Evolutionary conservation across 148 eudicot species (phyloP).

Genomic region (Rhododendron ovatum): DNA sequence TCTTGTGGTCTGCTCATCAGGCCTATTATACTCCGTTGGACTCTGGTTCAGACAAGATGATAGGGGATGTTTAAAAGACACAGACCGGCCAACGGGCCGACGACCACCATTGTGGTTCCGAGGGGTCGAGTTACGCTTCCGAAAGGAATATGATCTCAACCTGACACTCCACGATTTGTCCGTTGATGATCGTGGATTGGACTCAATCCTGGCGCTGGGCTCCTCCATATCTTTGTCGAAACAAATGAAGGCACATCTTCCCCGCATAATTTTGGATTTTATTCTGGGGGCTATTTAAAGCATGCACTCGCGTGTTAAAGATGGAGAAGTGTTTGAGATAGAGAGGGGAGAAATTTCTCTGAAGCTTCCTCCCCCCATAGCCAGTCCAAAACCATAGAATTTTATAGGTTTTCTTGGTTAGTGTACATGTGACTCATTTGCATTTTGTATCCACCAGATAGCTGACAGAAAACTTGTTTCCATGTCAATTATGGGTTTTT

Average conservation of each 20-base stretch:
- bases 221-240: neutral
- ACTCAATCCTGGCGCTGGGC: neutral
- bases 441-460: neutral
- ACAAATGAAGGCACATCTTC: neutral
- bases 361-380: constrained; percentile 2
- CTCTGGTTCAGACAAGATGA: neutral
- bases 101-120: constrained; percentile 9
- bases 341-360: neutral
- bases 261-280: neutral
- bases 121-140: constrained; percentile 33
- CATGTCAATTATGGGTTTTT: neutral
- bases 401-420: neutral
- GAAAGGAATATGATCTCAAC: constrained; percentile 61
- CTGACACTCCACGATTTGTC: neutral
- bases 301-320: neutral
- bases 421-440: neutral
- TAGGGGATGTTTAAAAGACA: neutral
- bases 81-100: neutral
- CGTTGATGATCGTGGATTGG: neutral
- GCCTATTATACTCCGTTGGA: neutral
- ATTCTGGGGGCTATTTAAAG: neutral
- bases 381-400: neutral
- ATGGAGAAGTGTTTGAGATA: neutral
- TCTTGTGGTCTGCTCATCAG: neutral
- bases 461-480: neutral